These are phyloP conservation scores for Wickerhamomyces pijperi DNA, from an alignment of 805 yeast species.

Conservation along the genomic window DNA sequence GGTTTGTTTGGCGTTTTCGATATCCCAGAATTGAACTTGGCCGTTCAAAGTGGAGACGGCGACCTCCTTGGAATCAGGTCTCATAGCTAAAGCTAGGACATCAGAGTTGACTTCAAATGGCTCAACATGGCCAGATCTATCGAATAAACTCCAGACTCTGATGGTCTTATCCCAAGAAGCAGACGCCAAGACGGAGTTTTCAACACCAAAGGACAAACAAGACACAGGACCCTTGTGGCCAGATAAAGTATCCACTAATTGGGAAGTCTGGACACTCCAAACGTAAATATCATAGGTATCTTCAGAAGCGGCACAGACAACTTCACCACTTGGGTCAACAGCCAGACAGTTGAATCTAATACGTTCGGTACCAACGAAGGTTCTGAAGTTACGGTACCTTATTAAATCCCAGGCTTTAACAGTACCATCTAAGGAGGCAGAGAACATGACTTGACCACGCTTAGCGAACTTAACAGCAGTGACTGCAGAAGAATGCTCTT, in stretches of 20 bases:
- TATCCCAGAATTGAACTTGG: constrained; percentile 72
- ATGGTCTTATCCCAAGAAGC: constrained; percentile 97
- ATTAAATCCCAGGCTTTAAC: constrained; percentile 95
- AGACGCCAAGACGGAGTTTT: constrained; percentile 68
- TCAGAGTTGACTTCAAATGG: constrained; percentile 82
- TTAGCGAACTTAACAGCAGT: constrained; percentile 83
- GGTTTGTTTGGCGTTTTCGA: constrained; percentile 68
- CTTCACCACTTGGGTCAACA: constrained; percentile 94
- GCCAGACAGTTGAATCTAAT: constrained; percentile 83
- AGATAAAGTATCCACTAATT: constrained; percentile 71
- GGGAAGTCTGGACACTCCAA: constrained; percentile 97
- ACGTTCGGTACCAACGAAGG: constrained; percentile 85
- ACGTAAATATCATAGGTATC: constrained; percentile 87
- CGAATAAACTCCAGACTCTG: constrained; percentile 86
- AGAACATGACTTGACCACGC: constrained; percentile 81
- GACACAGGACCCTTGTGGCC: constrained; percentile 97
- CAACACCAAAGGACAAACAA: constrained; percentile 72
- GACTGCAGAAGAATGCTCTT: constrained; percentile 83
- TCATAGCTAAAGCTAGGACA: constrained; percentile 68
- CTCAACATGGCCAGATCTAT: constrained; percentile 78
- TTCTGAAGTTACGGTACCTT: constrained; percentile 86
- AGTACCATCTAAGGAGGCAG: constrained; percentile 91
- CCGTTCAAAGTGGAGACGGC: constrained; percentile 89
- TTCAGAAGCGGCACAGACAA: constrained; percentile 87
- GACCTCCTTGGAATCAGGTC: constrained; percentile 88